Conservation (phyloP, 768 basidiomycete species). For the Podaxis sp. region DNA sequence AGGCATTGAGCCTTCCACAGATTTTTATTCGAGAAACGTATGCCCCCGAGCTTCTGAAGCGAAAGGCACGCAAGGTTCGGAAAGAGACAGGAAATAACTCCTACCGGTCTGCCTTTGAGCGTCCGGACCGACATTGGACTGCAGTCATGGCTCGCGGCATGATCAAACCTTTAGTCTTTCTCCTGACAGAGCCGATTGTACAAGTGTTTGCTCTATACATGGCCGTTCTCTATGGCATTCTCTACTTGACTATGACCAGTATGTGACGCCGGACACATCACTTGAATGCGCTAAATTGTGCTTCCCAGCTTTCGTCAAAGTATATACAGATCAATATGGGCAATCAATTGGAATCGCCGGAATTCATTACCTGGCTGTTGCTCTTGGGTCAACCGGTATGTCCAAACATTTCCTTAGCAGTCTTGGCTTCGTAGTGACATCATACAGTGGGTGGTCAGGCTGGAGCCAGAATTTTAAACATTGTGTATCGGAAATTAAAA, state of each 20-base stretch:
- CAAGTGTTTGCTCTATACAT: constrained; percentile 59
- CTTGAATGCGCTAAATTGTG: constrained; percentile 9
- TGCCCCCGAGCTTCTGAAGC: constrained; percentile 48
- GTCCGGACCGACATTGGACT: constrained; percentile 39
- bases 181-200: constrained; percentile 58
- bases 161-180: constrained; percentile 56
- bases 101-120: constrained; percentile 44
- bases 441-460: constrained; percentile 35
- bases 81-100: constrained; percentile 28
- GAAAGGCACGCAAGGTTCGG: constrained; percentile 37
- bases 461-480: constrained; percentile 46
- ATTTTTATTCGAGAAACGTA: constrained; percentile 39
- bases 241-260: constrained; percentile 43
- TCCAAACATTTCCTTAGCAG: constrained; percentile 23
- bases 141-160: constrained; percentile 47
- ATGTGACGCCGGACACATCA: constrained; percentile 20
- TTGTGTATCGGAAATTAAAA: constrained; percentile 44
- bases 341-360: constrained; percentile 53
- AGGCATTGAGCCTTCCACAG: constrained; percentile 7
- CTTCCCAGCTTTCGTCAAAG: constrained; percentile 48
- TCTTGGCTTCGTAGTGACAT: background rate
- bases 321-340: constrained; percentile 48
- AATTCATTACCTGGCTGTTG: constrained; percentile 63
- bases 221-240: constrained; percentile 55
- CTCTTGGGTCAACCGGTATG: constrained; percentile 49